Percentiles rank a stretch among this genome's conserved stretches.
These are phyloP conservation scores for Cyclocybe cylindracea DNA, from an alignment of 768 basidiomycete species.

Conservation along the genomic window DNA sequence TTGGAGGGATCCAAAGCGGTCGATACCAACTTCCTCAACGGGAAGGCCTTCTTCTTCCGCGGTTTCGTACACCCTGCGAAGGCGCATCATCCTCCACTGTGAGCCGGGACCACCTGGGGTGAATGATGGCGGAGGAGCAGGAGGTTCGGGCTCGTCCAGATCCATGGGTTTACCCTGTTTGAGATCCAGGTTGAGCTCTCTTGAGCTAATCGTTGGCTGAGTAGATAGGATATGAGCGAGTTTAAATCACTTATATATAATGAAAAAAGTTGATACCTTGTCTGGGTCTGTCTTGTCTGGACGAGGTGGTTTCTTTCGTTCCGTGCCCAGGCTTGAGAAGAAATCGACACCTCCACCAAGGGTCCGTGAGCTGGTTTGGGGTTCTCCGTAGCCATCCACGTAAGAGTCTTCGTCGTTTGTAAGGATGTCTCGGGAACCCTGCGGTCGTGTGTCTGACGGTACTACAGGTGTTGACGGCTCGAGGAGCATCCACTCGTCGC, in stretches of 20 bases:
- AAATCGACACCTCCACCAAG: slow-evolving; percentile 75
- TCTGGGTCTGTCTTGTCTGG: slow-evolving; percentile 67
- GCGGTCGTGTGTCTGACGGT: slow-evolving; percentile 22
- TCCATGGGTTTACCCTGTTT: slow-evolving; percentile 43
- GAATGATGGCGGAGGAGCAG: slow-evolving; percentile 45
- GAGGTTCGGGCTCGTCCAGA: slow-evolving; percentile 34
- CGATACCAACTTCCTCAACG: slow-evolving; percentile 79
- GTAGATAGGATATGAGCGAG: slow-evolving; percentile 5
- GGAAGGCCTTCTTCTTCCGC: slow-evolving; percentile 80
- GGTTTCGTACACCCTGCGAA: slow-evolving; percentile 85
- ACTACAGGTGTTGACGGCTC: slow-evolving; percentile 34
- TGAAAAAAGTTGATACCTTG: slow-evolving; percentile 49
- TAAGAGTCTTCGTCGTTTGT: slow-evolving; percentile 46
- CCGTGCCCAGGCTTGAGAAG: slow-evolving; percentile 85
- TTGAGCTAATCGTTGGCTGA: slow-evolving; percentile 61
- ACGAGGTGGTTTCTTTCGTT: slow-evolving; percentile 65
- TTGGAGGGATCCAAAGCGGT: slow-evolving; percentile 83
- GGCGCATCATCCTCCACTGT: slow-evolving; percentile 97
- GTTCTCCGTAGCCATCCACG: slow-evolving; percentile 68
- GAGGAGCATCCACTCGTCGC: slow-evolving; percentile 92
- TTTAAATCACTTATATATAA: not conserved
- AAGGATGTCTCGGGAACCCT: slow-evolving; percentile 21
- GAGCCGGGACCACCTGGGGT: slow-evolving; percentile 91
- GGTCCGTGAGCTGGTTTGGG: slow-evolving; percentile 43
- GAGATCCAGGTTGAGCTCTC: slow-evolving; percentile 64